Conservation (phyloP, 306 rosid genomes). For the Lotus japonicus region DNA sequence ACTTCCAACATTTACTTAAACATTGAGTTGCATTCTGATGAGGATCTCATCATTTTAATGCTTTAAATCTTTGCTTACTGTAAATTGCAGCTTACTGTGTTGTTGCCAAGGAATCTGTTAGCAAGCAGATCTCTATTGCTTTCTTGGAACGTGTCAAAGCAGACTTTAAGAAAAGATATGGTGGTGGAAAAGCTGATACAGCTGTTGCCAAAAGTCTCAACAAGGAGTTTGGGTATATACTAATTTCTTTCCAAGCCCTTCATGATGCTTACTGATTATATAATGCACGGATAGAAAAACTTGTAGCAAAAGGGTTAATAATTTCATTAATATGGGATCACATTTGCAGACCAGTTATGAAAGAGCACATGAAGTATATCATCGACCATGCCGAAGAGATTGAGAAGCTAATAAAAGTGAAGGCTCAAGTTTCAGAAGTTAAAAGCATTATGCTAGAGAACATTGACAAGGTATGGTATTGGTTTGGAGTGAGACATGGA, state of each 20-base stretch:
- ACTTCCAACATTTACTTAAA: not conserved
- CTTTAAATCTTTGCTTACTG: constrained; percentile 7
- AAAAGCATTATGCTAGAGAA: constrained; percentile 86
- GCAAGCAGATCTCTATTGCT: constrained; percentile 88
- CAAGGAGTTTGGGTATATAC: constrained; percentile 83
- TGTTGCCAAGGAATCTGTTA: constrained; percentile 82
- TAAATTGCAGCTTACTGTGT: constrained; percentile 81
- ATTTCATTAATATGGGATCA: not conserved
- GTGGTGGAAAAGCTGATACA: constrained; percentile 88
- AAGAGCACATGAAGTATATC: constrained; percentile 91
- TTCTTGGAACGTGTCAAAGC: constrained; percentile 78
- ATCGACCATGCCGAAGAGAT: constrained; percentile 86
- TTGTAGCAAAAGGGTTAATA: not conserved
- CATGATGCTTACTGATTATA: not conserved
- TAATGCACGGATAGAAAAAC: not conserved
- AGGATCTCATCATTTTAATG: not conserved
- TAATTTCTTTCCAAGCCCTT: constrained; percentile 13
- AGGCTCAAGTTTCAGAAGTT: constrained; percentile 93
- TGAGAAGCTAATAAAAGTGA: constrained; percentile 79
- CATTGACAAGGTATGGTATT: constrained; percentile 44
- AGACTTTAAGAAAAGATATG: constrained; percentile 82
- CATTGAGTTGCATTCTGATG: not conserved
- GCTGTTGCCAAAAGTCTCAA: constrained; percentile 85
- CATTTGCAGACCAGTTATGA: constrained; percentile 72
- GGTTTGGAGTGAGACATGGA: not conserved